These are phyloP conservation scores for Penstemon newberryi DNA, from an alignment of 257 asterid genomes.

Conservation along the genomic window DNA sequence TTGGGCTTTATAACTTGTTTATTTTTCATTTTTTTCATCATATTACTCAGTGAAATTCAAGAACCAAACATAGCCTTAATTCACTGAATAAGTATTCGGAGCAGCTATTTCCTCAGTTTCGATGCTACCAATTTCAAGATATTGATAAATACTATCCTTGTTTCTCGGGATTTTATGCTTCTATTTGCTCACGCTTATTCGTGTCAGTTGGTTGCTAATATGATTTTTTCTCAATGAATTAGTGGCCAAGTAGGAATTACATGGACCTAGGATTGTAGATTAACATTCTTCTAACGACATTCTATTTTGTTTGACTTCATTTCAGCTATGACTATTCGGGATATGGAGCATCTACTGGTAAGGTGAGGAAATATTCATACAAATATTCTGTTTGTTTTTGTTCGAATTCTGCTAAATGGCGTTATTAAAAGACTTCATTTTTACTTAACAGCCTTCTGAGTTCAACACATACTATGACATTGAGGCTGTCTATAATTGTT, in stretches of 20 bases:
- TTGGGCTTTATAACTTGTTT: background rate
- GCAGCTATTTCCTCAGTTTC: background rate
- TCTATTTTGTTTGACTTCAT: conserved; percentile 26
- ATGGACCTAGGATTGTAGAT: background rate
- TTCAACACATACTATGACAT: conserved; percentile 89
- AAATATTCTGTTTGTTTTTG: background rate
- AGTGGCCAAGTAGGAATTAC: background rate
- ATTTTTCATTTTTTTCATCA: too few species aligned
- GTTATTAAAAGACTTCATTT: conserved; percentile 20
- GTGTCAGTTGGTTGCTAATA: background rate
- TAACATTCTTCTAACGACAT: conserved; percentile 4
- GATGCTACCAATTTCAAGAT: background rate
- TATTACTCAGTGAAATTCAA: too few species aligned
- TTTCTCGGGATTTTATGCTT: background rate
- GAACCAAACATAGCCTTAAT: too few species aligned
- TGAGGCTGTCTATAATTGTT: conserved; percentile 85
- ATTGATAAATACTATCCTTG: background rate
- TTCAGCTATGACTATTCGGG: conserved; percentile 99
- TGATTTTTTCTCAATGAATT: too few species aligned
- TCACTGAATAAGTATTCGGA: background rate
- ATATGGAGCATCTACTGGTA: conserved; percentile 94
- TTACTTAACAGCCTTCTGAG: conserved; percentile 82
- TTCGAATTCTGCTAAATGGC: background rate
- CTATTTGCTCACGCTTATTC: background rate
- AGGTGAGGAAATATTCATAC: conserved; percentile 61